Percentiles rank a stretch among this genome's conserved stretches.
These are phyloP conservation scores for Salix koriyanagi DNA, from an alignment of 345 rosid genomes.

Conservation along the genomic window DNA sequence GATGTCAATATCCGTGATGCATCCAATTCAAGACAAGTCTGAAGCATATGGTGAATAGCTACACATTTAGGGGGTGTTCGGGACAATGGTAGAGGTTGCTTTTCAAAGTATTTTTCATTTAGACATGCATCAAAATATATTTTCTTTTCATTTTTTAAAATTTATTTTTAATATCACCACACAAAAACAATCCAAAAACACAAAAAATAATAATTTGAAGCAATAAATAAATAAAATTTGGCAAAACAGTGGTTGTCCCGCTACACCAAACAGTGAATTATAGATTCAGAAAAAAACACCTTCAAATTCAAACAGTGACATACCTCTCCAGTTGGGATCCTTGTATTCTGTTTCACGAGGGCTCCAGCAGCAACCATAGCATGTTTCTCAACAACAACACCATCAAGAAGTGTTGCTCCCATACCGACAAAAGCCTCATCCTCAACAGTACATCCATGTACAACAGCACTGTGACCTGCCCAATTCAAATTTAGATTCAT, in stretches of 20 bases:
- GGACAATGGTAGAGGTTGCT: too few relatives aligned
- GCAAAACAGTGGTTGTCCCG: too few relatives aligned
- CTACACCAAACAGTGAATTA: too few relatives aligned
- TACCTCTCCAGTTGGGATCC: conserved; percentile 88
- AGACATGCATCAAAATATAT: too few relatives aligned
- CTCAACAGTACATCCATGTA: conserved; percentile 95
- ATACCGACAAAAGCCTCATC: conserved; percentile 87
- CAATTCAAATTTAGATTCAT: conserved; percentile 22
- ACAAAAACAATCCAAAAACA: too few relatives aligned
- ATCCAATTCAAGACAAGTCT: background rate
- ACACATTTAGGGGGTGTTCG: too few relatives aligned
- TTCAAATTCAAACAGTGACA: background rate
- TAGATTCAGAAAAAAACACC: background rate
- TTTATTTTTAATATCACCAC: too few relatives aligned
- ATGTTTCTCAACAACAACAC: conserved; percentile 82
- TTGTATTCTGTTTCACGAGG: conserved; percentile 87
- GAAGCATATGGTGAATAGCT: background rate
- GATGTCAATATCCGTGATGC: background rate
- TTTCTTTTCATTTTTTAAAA: too few relatives aligned
- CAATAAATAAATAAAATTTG: too few relatives aligned
- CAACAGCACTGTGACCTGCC: conserved; percentile 90
- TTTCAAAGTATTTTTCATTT: too few relatives aligned
- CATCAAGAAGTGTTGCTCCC: conserved; percentile 93
- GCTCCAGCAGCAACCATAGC: conserved; percentile 97
- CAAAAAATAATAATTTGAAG: too few relatives aligned